Percentiles rank a stretch among this genome's conserved stretches.
Evolutionary conservation across 306 rosid genomes (phyloP).

Genomic region (Pachyrhizus erosus): DNA sequence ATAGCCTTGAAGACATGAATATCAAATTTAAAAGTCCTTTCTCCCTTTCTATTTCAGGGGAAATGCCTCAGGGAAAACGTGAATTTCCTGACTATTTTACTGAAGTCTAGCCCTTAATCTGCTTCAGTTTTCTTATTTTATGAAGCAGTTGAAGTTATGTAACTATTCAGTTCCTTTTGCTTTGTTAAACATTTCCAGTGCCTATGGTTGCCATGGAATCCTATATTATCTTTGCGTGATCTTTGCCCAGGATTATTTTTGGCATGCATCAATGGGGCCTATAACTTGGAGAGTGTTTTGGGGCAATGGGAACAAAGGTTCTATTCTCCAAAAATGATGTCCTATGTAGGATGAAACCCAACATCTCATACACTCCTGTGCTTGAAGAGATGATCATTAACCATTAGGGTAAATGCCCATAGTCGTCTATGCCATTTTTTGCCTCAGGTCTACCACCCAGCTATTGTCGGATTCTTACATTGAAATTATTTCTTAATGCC

Average conservation of each 20-base stretch:
- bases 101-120: neutral
- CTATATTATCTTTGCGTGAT: neutral
- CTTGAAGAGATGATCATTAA: neutral
- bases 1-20: conserved; percentile 8
- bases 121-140: conserved; percentile 1
- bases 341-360: neutral
- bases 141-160: conserved; percentile 1
- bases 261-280: neutral
- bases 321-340: neutral
- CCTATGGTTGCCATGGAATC: neutral
- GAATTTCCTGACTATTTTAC: conserved; percentile 10
- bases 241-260: neutral
- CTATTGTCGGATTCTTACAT: neutral
- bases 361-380: neutral
- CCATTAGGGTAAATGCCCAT: neutral
- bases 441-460: neutral
- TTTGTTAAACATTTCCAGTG: conserved; percentile 4
- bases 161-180: conserved; percentile 12
- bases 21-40: conserved; percentile 14
- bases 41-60: neutral
- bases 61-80: conserved; percentile 3
- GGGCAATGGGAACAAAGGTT: neutral
- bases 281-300: neutral
- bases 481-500: neutral
- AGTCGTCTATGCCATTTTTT: conserved; percentile 5